phyloP scores from a whole-genome alignment of 2,329 filamentous ascomycete species.

The Colletotrichum chlorophyti region DNA sequence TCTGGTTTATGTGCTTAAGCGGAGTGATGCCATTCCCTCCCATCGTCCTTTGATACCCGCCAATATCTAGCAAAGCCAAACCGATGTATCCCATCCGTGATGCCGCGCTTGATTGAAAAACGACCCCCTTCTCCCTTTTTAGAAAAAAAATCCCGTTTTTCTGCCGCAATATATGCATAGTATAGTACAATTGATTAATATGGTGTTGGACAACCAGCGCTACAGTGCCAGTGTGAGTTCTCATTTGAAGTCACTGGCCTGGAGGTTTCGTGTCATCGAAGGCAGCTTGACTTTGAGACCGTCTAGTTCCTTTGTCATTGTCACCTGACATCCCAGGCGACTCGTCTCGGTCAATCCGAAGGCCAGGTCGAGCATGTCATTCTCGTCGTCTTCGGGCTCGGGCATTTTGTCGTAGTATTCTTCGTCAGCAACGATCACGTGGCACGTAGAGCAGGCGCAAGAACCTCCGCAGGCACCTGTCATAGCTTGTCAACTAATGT shows the following conservation, averaged over 20 bases:
- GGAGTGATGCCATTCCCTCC: constrained; percentile 34
- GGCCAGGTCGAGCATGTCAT: constrained; percentile 90
- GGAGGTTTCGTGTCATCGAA: constrained; percentile 93
- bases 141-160: background rate
- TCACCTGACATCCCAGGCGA: constrained; percentile 86
- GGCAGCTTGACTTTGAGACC: constrained; percentile 86
- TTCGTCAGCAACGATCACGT: constrained; percentile 81
- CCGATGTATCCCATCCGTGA: constrained; percentile 15
- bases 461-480: constrained; percentile 89
- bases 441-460: constrained; percentile 92
- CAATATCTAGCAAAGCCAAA: constrained; percentile 26
- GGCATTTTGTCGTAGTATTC: constrained; percentile 79
- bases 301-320: constrained; percentile 89
- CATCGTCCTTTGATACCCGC: constrained; percentile 30
- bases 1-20: constrained; percentile 17
- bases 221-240: background rate
- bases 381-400: constrained; percentile 81
- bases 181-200: constrained; percentile 29
- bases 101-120: constrained; percentile 20
- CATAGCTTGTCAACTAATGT: constrained; percentile 31
- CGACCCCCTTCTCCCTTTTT: background rate
- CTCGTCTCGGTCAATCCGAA: constrained; percentile 89
- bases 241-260: constrained; percentile 85
- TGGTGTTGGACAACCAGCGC: constrained; percentile 12
- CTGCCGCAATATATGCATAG: constrained; percentile 7